Conservation (phyloP, 2,329 filamentous ascomycete species). For the Alternaria brassicae region DNA sequence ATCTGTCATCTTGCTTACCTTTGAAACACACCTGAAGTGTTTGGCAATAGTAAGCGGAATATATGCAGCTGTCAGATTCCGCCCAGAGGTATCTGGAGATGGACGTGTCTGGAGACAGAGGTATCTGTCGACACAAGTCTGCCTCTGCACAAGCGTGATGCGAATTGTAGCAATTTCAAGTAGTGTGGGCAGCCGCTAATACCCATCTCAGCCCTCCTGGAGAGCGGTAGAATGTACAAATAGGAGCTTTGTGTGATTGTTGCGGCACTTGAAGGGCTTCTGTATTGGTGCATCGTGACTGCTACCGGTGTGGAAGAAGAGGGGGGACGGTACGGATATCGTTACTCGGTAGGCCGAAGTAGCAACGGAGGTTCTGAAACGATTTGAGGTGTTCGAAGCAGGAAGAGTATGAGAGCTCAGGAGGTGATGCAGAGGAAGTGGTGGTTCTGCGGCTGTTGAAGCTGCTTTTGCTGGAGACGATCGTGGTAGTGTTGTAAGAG, state of each 20-base stretch:
- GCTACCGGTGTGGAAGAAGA: not conserved
- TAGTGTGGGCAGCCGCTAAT: not conserved
- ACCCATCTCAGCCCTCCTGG: not conserved
- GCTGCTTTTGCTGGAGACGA: not conserved
- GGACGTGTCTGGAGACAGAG: too few species aligned
- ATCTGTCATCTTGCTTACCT: not conserved
- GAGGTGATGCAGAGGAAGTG: not conserved
- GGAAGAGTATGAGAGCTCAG: not conserved
- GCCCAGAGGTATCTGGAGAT: not conserved
- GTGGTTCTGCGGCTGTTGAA: not conserved
- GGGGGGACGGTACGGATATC: not conserved
- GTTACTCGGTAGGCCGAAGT: not conserved
- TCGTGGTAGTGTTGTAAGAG: not conserved
- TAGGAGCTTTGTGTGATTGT: not conserved
- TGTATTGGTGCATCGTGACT: not conserved
- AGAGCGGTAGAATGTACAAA: not conserved
- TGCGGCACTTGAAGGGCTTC: not conserved
- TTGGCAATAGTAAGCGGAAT: not conserved
- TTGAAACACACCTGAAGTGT: not conserved
- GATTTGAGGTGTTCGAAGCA: not conserved
- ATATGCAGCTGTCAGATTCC: not conserved
- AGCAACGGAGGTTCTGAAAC: not conserved
- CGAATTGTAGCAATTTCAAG: not conserved
- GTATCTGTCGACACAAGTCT: not conserved
- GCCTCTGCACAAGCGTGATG: not conserved